Conservation (phyloP, 768 basidiomycete genomes). For the Rubroboletus satanas region DNA sequence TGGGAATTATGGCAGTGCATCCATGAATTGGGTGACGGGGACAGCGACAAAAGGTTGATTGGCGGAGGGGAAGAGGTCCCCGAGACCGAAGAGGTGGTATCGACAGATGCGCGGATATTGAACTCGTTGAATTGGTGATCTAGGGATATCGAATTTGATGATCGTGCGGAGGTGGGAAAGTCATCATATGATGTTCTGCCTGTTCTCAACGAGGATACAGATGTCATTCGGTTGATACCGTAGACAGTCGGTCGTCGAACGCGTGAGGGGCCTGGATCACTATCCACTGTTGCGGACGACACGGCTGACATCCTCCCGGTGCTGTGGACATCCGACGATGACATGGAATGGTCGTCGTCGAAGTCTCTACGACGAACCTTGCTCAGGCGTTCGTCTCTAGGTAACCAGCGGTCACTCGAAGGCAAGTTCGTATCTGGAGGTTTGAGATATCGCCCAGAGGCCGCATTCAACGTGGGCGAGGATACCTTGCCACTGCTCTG, state of each 20-base stretch:
- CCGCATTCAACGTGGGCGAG: slow-evolving; percentile 55
- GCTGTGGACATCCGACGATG: slow-evolving; percentile 80
- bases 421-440: slow-evolving; percentile 34
- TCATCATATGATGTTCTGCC: slow-evolving; percentile 62
- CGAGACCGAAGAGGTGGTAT: slow-evolving; percentile 51
- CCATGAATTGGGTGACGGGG: slow-evolving; percentile 60
- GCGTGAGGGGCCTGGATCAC: slow-evolving; percentile 76
- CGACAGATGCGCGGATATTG: slow-evolving; percentile 64
- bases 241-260: slow-evolving; percentile 60
- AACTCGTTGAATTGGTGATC: slow-evolving; percentile 80
- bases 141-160: slow-evolving; percentile 75
- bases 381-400: slow-evolving; percentile 55
- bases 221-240: slow-evolving; percentile 71
- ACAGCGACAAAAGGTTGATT: slow-evolving; percentile 68
- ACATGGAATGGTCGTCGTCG: slow-evolving; percentile 91
- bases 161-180: slow-evolving; percentile 67
- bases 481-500: slow-evolving; percentile 40
- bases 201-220: slow-evolving; percentile 64
- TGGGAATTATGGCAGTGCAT: slow-evolving; percentile 44
- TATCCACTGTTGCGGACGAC: slow-evolving; percentile 81
- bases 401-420: slow-evolving; percentile 44
- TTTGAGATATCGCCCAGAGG: slow-evolving; percentile 53
- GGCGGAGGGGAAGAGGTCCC: slow-evolving; percentile 75
- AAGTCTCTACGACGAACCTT: slow-evolving; percentile 81
- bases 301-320: slow-evolving; percentile 70